Conservation (phyloP, 2,329 filamentous ascomycete genomes). For the Penicillium vulpinum region DNA sequence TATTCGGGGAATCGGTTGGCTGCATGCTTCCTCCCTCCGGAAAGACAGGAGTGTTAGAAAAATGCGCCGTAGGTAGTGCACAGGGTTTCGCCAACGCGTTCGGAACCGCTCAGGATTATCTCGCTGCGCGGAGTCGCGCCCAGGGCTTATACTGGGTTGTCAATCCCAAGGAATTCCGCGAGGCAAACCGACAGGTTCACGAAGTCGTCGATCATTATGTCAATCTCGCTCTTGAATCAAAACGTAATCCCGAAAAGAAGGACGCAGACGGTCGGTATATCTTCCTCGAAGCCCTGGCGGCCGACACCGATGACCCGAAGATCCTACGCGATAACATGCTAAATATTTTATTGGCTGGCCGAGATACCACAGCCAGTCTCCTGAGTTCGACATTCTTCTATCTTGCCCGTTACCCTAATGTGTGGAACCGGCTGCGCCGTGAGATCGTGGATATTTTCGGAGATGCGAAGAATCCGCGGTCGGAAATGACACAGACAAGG, state of each 20-base stretch:
- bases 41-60: slow-evolving; percentile 53
- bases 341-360: slow-evolving; percentile 54
- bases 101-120: slow-evolving; percentile 34
- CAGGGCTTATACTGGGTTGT: slow-evolving; percentile 41
- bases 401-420: slow-evolving; percentile 42
- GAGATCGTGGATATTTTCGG: slow-evolving; percentile 45
- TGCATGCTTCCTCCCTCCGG: slow-evolving; percentile 43
- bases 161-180: slow-evolving; percentile 41
- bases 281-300: slow-evolving; percentile 52
- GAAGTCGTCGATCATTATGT: slow-evolving; percentile 54
- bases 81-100: slow-evolving; percentile 41
- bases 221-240: slow-evolving; percentile 42
- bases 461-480: slow-evolving; percentile 36
- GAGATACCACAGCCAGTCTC: slow-evolving; percentile 54
- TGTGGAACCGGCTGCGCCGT: slow-evolving; percentile 40
- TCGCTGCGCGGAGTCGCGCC: slow-evolving; percentile 32
- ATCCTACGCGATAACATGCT: slow-evolving; percentile 51
- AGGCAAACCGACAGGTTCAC: slow-evolving; percentile 45
- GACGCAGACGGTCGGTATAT: slow-evolving; percentile 45
- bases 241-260: slow-evolving; percentile 34
- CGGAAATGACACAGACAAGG: slow-evolving; percentile 45
- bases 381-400: slow-evolving; percentile 50
- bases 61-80: slow-evolving; percentile 33
- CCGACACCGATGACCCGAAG: slow-evolving; percentile 48
- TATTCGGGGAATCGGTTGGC: slow-evolving; percentile 74